Base-by-base conservation (phyloP, 495 filamentous ascomycete species). In the Hypomontagnella submonticulosa region DNA sequence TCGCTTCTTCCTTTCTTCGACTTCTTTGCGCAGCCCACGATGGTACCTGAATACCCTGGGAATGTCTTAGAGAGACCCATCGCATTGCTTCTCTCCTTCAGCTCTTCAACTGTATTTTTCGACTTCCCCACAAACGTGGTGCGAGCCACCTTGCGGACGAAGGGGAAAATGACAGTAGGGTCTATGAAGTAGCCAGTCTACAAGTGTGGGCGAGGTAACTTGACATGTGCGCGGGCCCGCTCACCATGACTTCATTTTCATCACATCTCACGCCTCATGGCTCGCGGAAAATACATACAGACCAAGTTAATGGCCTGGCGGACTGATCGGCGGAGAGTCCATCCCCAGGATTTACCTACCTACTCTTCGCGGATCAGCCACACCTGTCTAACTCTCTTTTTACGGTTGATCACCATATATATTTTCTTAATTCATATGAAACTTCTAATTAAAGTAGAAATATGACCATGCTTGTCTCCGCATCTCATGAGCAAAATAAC, bases 21-120 rank as follows among this genome's bases (percentile, higher is more conserved):
- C 47, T 48, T 42, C 38, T 44, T 13, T 47, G 36, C 37, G 47
- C 61, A 64, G n/a, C 53, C 36, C 52, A 52, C 38, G 46, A 48
- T 48, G 47, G 42, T 41, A 55, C 16, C 23, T 27, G 19, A 49
- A 52, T 36, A 38, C 13, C 30, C 8, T 36, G 27, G 32, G 43
- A 40, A 63, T 19, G 54, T 49, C 52, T 49, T 8, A 16, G 27
- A 36, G 37, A 57, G 34, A 53, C 16, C 12, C 7, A 13, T 68
- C 40, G 30, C 52, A 11, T 42, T 13, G 50, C 36, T 51, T 34
- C 19, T 33, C 33, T 11, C 51, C 41, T 16, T 7, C 1, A 53
- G 32, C 42, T 38, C 18, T 47, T 50, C 43, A 50, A 55, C 49
- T 63, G 55, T 46, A 55, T 64, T 69, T 64, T 49, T 69, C 66